These are phyloP conservation scores for Dalechampia spathulata DNA, from an alignment of 441 rosid genomes.

Conservation along the genomic window DNA sequence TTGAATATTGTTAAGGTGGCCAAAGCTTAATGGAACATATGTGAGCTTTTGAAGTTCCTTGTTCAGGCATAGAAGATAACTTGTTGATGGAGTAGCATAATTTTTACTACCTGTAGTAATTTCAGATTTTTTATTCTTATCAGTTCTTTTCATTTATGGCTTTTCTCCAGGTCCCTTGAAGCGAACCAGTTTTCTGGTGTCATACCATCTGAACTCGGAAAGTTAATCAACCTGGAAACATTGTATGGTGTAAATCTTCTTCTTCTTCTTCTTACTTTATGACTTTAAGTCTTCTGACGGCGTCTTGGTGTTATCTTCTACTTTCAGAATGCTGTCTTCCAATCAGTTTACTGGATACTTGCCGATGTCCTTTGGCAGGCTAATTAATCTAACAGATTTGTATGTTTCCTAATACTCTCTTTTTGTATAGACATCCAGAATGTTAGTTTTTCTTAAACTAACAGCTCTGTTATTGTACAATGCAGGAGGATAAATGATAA, in stretches of 20 bases:
- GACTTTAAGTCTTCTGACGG: constrained; percentile 1
- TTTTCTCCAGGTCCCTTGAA: constrained; percentile 48
- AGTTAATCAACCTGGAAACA: constrained; percentile 42
- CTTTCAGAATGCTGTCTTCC: constrained; percentile 64
- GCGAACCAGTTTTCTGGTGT: constrained; percentile 63
- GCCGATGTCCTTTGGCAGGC: constrained; percentile 45
- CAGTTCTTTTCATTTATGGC: not conserved
- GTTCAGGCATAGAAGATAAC: not conserved
- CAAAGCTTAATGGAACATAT: not conserved
- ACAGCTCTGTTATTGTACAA: constrained; percentile 20
- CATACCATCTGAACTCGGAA: constrained; percentile 66
- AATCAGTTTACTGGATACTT: constrained; percentile 59
- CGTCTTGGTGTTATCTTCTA: constrained; percentile 14
- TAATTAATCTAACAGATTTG: constrained; percentile 58
- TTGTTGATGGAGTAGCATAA: not conserved
- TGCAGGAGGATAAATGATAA: constrained; percentile 57
- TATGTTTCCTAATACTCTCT: constrained; percentile 22
- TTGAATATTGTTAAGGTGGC: constrained; percentile 8
- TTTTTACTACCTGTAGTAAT: not conserved
- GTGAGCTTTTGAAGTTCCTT: not conserved
- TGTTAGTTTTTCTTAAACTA: constrained; percentile 11
- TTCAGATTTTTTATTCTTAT: constrained; percentile 3
- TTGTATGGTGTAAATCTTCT: constrained; percentile 37
- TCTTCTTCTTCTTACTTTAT: not conserved
- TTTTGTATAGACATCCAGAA: constrained; percentile 9